A percentile compares a stretch with the other conserved stretches of the same genome.
phyloP scores from a whole-genome alignment of 78 protist genomes.

The Monocercomonoides exilis region DNA sequence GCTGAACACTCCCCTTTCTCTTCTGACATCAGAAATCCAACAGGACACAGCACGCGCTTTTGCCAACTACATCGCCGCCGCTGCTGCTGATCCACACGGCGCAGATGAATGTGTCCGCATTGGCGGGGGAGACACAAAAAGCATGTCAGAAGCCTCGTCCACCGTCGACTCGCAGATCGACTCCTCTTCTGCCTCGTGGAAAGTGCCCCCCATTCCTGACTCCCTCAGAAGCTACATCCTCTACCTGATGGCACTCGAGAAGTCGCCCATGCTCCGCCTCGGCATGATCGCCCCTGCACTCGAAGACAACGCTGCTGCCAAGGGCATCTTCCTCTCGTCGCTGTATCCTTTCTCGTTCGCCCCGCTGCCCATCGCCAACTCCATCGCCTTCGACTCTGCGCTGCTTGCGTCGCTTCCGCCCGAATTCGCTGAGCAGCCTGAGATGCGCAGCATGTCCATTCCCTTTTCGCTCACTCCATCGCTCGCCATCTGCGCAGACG shows the following conservation, averaged over 20 bases:
- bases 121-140: not conserved
- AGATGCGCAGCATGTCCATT: no score
- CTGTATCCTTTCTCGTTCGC: no score
- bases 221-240: not conserved
- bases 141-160: not conserved
- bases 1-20: not conserved
- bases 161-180: not conserved
- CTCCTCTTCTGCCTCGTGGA: not conserved
- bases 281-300: not conserved
- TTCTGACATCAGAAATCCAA: not conserved
- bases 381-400: no score
- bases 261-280: not conserved
- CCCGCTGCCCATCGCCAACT: no score
- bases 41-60: not conserved
- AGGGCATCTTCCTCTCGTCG: not conserved
- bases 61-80: not conserved
- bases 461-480: no score
- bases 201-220: not conserved
- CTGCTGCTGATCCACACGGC: not conserved
- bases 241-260: not conserved
- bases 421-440: no score
- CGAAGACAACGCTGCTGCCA: not conserved
- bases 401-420: no score
- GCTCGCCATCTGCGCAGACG: no score
- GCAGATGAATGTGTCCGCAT: no score